Evolutionary conservation across 768 basidiomycete species (phyloP), one percentile per base, ranked within the genome.

Genomic region (Strobilomyces confusus): DNA sequence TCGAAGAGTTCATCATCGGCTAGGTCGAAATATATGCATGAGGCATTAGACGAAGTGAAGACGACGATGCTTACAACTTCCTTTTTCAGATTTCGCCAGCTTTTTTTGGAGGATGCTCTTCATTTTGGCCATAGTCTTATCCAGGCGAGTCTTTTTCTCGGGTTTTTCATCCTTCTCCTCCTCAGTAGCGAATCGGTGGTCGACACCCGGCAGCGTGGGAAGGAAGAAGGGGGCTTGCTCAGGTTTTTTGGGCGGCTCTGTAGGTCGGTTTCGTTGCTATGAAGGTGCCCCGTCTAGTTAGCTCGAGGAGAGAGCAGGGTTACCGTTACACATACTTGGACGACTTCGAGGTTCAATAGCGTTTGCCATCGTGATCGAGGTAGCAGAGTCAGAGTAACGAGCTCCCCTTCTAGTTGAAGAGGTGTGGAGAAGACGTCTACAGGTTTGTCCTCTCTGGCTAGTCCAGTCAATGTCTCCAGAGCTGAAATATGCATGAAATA

Each of bases 161-260:
- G 70, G 46, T 67, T 67, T 59, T 58, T 67, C 60, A 52, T 64
- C 49, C 69, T 75, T 69, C 70, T 77, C 61, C 57, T 72, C 54
- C 66, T 69, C 71, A 6, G 86, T 66, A 14, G 82, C 88, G 67
- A 98, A 95, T 17, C 91, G 81, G 17, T 83, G 78, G 52, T 95
- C 92, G 12, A 93, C 81, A 12, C 94, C 95, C 5, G 89, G 87
- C 12, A 98, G 72, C 1, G 94, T 92, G 20, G 95, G 97, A 15
- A 99, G 75, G 77, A 98, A 99, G 77, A 99, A 99, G 0, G 97
- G 97, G 1, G 94, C 95, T 55, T 92, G 82, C 72, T 98, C 95
- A 13, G 92, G 92, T 23, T 87, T 89, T 70, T 98, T 98, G 8
- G 94, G 93, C 0, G 94, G 83, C 58, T 97, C 95, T 70, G 89